Percentiles rank a stretch among this genome's conserved stretches.
Conservation (phyloP, 352 stramenopile species). For the Hyaloperonospora arabidopsidis region DNA sequence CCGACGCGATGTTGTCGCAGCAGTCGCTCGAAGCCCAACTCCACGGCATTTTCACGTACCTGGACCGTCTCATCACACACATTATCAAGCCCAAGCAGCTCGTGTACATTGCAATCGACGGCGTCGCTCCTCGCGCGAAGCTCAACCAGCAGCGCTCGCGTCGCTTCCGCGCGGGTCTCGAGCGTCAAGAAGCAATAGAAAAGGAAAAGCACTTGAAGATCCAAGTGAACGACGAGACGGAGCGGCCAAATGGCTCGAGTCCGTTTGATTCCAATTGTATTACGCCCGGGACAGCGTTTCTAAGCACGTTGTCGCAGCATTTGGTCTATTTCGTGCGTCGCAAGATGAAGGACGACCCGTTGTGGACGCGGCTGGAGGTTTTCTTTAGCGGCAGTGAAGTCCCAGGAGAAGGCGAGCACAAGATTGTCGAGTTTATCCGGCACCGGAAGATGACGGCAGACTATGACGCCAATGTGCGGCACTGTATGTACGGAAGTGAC, state of each 20-base stretch:
- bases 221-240: conserved; percentile 70
- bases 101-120: conserved; percentile 98
- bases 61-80: conserved; percentile 93
- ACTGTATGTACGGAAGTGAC: conserved; percentile 99
- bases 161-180: conserved; percentile 87
- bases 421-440: conserved; percentile 98
- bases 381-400: conserved; percentile 97
- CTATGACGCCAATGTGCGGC: conserved; percentile 93
- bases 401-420: conserved; percentile 98
- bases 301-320: conserved; percentile 90
- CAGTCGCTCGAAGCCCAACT: conserved; percentile 93
- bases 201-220: conserved; percentile 67
- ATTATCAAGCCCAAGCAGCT: conserved; percentile 96
- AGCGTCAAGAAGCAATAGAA: conserved; percentile 60
- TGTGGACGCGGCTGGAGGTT: conserved; percentile 93
- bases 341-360: conserved; percentile 93
- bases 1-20: conserved; percentile 82
- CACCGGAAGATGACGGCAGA: conserved; percentile 83
- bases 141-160: conserved; percentile 98
- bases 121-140: conserved; percentile 97
- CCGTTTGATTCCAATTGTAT: conserved; percentile 99
- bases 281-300: conserved; percentile 99
- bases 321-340: conserved; percentile 90
- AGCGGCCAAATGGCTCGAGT: conserved; percentile 36
- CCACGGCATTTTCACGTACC: conserved; percentile 84